Conservation (phyloP, 495 filamentous ascomycete species). For the Wilcoxina mikolae region DNA sequence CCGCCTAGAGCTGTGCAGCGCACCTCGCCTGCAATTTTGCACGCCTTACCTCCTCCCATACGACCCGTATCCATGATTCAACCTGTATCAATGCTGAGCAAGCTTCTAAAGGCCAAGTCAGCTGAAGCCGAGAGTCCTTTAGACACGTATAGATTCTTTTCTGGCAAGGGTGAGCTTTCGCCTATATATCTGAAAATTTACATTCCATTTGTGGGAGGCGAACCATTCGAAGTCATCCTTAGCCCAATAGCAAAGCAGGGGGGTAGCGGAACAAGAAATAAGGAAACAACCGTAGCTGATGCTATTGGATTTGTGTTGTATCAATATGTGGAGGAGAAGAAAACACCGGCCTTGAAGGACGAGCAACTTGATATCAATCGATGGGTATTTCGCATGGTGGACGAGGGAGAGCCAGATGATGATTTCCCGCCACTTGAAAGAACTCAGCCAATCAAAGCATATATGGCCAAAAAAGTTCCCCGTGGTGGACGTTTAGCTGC, state of each 20-base stretch:
- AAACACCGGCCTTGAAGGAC: conserved; percentile 52
- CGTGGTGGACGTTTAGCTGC: conserved; percentile 42
- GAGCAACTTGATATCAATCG: conserved; percentile 71
- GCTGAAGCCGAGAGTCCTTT: conserved; percentile 69
- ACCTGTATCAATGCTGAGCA: conserved; percentile 41
- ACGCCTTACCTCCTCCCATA: conserved; percentile 71
- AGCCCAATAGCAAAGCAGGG: conserved; percentile 59
- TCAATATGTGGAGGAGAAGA: conserved; percentile 69
- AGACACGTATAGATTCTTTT: conserved; percentile 70
- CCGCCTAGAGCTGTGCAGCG: conserved; percentile 35
- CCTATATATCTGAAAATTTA: conserved; percentile 77
- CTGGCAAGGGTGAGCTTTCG: conserved; percentile 68
- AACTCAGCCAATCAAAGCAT: conserved; percentile 63
- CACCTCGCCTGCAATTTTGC: conserved; percentile 43
- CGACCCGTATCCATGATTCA: conserved; percentile 73
- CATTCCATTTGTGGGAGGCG: conserved; percentile 54
- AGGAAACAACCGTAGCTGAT: conserved; percentile 69
- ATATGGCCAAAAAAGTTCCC: conserved; percentile 67
- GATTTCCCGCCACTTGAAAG: conserved; percentile 82
- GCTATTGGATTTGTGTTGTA: conserved; percentile 80
- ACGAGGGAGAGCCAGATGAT: conserved; percentile 87
- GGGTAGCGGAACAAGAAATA: conserved; percentile 35
- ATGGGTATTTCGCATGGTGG: conserved; percentile 89
- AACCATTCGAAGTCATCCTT: conserved; percentile 58
- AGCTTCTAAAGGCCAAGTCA: conserved; percentile 61